These are phyloP conservation scores for Sphagnurus paluster DNA, from an alignment of 1,284 basidiomycete genomes.

Conservation along the genomic window DNA sequence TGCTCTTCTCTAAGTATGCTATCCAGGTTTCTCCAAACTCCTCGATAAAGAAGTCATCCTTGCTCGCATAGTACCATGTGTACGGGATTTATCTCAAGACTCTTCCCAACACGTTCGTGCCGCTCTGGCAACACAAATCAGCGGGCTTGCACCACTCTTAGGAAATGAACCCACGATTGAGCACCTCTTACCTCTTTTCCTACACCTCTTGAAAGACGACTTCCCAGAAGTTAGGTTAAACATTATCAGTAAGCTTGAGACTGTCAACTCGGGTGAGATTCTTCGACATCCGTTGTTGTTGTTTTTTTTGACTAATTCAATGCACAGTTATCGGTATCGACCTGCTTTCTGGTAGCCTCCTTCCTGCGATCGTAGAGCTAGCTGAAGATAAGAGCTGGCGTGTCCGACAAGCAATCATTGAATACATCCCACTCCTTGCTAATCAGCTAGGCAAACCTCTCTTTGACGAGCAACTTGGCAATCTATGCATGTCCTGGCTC, in stretches of 20 bases:
- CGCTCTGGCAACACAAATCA: constrained; percentile 95
- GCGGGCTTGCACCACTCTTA: constrained; percentile 94
- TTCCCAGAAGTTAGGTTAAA: constrained; percentile 98
- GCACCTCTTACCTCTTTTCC: constrained; percentile 94
- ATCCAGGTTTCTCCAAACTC: constrained; percentile 88
- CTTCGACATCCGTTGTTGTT: neutral
- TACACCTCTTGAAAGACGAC: constrained; percentile 97
- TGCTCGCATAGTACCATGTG: constrained; percentile 93
- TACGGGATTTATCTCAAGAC: constrained; percentile 93
- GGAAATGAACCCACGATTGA: constrained; percentile 96
- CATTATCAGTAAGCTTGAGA: constrained; percentile 98
- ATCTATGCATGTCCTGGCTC: constrained; percentile 99
- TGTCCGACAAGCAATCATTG: constrained; percentile 99
- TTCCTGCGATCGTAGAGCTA: constrained; percentile 97
- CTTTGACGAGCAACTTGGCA: constrained; percentile 97
- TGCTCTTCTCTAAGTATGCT: constrained; percentile 11
- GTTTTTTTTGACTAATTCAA: constrained; percentile 9
- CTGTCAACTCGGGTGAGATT: constrained; percentile 84
- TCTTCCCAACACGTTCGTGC: constrained; percentile 97
- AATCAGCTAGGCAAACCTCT: constrained; percentile 96
- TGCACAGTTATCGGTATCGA: constrained; percentile 93
- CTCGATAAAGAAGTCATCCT: constrained; percentile 95
- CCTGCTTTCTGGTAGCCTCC: constrained; percentile 90
- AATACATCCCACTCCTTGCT: constrained; percentile 95
- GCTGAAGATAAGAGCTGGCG: constrained; percentile 99